Base-by-base conservation (phyloP, 2,329 filamentous ascomycete species). In the Hypoxylon sp. region DNA sequence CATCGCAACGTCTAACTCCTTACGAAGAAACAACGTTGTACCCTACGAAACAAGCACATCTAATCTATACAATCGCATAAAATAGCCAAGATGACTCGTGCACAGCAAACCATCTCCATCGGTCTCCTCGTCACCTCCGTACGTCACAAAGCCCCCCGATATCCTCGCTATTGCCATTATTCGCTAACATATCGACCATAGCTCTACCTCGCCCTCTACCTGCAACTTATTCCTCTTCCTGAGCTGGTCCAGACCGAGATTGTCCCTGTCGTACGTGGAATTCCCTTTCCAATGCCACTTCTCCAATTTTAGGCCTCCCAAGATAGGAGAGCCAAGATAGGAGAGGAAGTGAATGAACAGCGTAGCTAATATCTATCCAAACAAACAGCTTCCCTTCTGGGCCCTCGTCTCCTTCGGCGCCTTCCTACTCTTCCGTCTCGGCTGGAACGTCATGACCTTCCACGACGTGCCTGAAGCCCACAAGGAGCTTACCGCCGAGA, bases 381-480 rank as follows among this genome's bases (percentile, higher is more conserved):
- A 19, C 41, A 38, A 40, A 51, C 36, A 97, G 92, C 83, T 97
- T 36, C 94, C 94, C 48, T 90, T 97, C 78, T 99, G 93, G 89
- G 85, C 84, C 35, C 79, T 97, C 64, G 89, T 99, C 61, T 86
- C 89, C 15, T 92, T 97, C 69, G 94, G 92, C 73, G 89, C 92
- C 57, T 92, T 91, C 75, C 87, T 99, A 13, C 87, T 99, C 60
- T 91, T 88, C 77, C 90, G 91, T 65, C 88, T 99, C 57, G 94
- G 94, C 66, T 89, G 86, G 78, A 94, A 94, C 60, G 90, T 99
- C 64, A 80, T 96, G 70, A 96, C 91, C 49, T 99, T 99, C 82
- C 94, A 96, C 78, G 92, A 97, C 73, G 91, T 95, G 37, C 92
- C 93, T 45, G 83, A 90, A 56, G 94, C 94, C 42, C 89, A 97